phyloP scores from a whole-genome alignment of 148 eudicot genomes.

The Rhododendron griersonianum region DNA sequence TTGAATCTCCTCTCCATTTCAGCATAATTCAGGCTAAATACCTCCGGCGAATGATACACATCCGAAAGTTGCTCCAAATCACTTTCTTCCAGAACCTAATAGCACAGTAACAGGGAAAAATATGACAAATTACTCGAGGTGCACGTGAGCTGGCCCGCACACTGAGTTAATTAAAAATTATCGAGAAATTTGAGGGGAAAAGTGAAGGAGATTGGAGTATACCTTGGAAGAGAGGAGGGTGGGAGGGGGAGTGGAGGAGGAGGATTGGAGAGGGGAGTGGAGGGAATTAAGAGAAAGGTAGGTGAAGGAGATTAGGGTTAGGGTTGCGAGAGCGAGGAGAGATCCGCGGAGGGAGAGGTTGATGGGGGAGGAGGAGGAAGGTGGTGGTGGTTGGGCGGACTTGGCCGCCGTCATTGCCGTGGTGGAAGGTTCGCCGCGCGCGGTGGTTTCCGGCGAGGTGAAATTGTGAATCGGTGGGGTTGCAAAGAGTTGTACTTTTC shows the following conservation, averaged over 20 bases:
- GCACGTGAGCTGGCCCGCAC: not conserved
- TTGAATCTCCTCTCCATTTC: constrained; percentile 83
- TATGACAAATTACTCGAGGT: not conserved
- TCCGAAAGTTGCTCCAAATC: constrained; percentile 26
- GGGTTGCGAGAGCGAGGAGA: constrained; percentile 53
- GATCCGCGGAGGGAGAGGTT: constrained; percentile 49
- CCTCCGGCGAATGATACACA: constrained; percentile 60
- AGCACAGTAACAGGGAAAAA: not conserved
- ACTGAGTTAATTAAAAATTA: not conserved
- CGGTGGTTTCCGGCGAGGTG: not conserved
- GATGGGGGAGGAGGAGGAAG: constrained; percentile 28
- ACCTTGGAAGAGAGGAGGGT: constrained; percentile 16
- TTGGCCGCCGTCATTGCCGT: constrained; percentile 35
- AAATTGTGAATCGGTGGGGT: not conserved
- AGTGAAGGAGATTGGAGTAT: constrained; percentile 2
- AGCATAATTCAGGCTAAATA: constrained; percentile 56
- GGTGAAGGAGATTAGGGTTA: constrained; percentile 63
- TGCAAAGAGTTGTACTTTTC: too few relatives aligned
- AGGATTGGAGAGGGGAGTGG: constrained; percentile 29
- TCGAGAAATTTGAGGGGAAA: not conserved
- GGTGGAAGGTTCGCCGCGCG: not conserved
- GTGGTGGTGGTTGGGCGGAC: constrained; percentile 21
- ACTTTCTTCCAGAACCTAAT: constrained; percentile 14
- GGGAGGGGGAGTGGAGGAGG: constrained; percentile 17
- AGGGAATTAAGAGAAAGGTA: constrained; percentile 63